Base-by-base conservation (phyloP, 495 filamentous ascomycete genomes). In the Lepidopterella palustris region DNA sequence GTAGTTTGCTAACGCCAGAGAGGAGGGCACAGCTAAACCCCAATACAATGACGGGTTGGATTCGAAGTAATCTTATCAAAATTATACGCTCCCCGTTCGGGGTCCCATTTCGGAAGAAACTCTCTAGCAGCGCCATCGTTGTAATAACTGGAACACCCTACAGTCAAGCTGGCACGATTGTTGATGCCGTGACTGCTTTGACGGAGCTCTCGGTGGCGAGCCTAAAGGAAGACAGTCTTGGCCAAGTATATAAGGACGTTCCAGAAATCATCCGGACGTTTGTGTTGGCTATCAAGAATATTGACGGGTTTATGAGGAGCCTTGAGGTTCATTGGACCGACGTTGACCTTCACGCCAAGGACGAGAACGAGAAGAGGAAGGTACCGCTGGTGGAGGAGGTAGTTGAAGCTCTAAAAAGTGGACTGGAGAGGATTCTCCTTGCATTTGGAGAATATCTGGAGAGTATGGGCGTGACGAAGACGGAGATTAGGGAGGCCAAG, bases 311-410 rank as follows among this genome's bases (percentile, higher is more conserved):
- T 66, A 73, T 81, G 21, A 68, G 75, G 31, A 75, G 65, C 11
- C 71, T 93, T 13, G 75, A 78, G 25, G 73, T 79, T 4, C 87
- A 93, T 74, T 96, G 92, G 91, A 92, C 90, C 1, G 92, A 97
- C 72, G 74, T 89, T 1, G 75, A 80, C 29, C 66, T 67, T 32
- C 26, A 51, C 1, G 63, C 61, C 4, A 31, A 28, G 45, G 47
- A 28, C 20, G 52, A 66, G 48, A 18, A 57, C 35, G 50, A 67
- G 52, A 51, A 53, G 29, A 64, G 65, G 24, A 66, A 63, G 27
- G 68, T 75, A 32, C 70, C 72, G 47, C 78, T 75, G 55, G 83
- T 90, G 27, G 80, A 89, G 8, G 75, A 80, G 5, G 74, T 95
- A 5, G 47, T 86, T 39, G 72, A 73, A 5, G 78, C 78, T 4